These are phyloP conservation scores for Microascus cirrosus DNA, from an alignment of 2,329 filamentous ascomycete species.

Conservation along the genomic window DNA sequence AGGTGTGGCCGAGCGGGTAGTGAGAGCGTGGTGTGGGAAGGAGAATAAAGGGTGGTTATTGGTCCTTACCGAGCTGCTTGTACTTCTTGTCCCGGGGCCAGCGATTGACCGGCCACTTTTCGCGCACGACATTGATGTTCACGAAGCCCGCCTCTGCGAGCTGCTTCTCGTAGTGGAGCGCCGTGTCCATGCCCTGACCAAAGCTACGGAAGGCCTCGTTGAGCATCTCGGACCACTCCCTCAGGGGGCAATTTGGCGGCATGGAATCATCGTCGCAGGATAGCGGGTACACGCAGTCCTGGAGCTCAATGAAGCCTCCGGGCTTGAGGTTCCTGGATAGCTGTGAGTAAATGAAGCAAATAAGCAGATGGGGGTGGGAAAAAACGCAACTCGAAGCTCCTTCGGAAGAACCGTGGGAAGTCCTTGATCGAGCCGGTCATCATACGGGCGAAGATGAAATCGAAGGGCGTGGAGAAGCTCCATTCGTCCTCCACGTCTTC, in stretches of 20 bases:
- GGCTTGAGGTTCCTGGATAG: slow-evolving; percentile 14
- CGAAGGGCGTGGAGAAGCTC: slow-evolving; percentile 24
- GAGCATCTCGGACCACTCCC: slow-evolving; percentile 17
- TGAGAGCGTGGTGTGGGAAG: no score
- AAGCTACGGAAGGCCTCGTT: slow-evolving; percentile 17
- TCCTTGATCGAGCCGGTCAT: slow-evolving; percentile 16
- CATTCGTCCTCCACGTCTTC: slow-evolving; percentile 30
- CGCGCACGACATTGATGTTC: slow-evolving; percentile 34
- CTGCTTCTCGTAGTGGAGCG: slow-evolving; percentile 19
- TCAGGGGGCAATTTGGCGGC: slow-evolving; percentile 12
- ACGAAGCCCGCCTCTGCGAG: slow-evolving; percentile 41
- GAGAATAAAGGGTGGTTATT: no score
- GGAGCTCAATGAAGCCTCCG: slow-evolving; percentile 21
- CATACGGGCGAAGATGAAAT: slow-evolving; percentile 25
- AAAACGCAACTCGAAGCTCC: slow-evolving; percentile 18
- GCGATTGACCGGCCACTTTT: slow-evolving; percentile 36
- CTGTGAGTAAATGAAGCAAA: neutral
- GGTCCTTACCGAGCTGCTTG: slow-evolving; percentile 37
- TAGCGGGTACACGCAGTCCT: slow-evolving; percentile 15
- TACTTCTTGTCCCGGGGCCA: slow-evolving; percentile 40
- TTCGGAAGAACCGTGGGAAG: slow-evolving; percentile 21
- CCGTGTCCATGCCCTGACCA: slow-evolving; percentile 17
- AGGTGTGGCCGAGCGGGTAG: no score
- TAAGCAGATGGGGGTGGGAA: neutral
- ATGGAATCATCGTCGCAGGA: slow-evolving; percentile 20